Conservation (phyloP, 2,329 filamentous ascomycete species). For the Ascochyta viciae-villosae region DNA sequence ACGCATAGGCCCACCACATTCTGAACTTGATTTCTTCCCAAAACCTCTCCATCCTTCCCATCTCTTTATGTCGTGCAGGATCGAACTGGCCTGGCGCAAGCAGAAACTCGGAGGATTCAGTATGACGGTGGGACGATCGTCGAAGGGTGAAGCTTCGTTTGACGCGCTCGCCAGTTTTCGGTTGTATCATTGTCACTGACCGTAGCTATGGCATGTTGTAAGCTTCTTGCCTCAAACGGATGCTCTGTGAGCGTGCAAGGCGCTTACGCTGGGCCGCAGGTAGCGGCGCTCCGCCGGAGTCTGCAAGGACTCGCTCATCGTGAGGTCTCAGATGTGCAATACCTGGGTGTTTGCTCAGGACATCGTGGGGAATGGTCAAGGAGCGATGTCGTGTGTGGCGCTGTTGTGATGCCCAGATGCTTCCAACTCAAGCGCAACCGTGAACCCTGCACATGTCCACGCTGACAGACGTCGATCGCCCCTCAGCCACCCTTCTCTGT, state of each 20-base stretch:
- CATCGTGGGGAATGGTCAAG: slow-evolving; percentile 13
- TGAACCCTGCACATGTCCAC: slow-evolving; percentile 10
- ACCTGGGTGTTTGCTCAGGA: slow-evolving; percentile 12
- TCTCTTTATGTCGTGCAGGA: slow-evolving; percentile 36
- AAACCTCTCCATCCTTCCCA: slow-evolving; percentile 44
- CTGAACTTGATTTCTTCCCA: slow-evolving; percentile 45
- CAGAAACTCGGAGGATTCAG: slow-evolving; percentile 53
- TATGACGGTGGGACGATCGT: slow-evolving; percentile 49
- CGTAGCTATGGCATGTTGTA: slow-evolving; percentile 63
- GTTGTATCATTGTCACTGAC: slow-evolving; percentile 86
- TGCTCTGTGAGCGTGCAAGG: slow-evolving; percentile 7
- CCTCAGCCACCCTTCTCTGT: slow-evolving; percentile 10
- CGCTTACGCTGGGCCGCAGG: slow-evolving; percentile 46
- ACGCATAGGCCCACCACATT: slow-evolving; percentile 58
- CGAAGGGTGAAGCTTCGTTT: slow-evolving; percentile 81
- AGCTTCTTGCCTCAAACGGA: slow-evolving; percentile 16
- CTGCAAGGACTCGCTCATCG: slow-evolving; percentile 42
- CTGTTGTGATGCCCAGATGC: slow-evolving; percentile 10
- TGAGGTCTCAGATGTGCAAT: slow-evolving; percentile 4
- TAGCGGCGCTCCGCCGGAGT: slow-evolving; percentile 45
- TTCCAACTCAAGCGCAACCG: slow-evolving; percentile 7
- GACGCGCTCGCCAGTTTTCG: slow-evolving; percentile 83
- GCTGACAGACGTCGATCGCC: slow-evolving; percentile 17
- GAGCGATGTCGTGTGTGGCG: neutral
- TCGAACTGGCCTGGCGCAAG: slow-evolving; percentile 40